phyloP scores from a whole-genome alignment of 345 rosid genomes.

The Laguncularia racemosa region DNA sequence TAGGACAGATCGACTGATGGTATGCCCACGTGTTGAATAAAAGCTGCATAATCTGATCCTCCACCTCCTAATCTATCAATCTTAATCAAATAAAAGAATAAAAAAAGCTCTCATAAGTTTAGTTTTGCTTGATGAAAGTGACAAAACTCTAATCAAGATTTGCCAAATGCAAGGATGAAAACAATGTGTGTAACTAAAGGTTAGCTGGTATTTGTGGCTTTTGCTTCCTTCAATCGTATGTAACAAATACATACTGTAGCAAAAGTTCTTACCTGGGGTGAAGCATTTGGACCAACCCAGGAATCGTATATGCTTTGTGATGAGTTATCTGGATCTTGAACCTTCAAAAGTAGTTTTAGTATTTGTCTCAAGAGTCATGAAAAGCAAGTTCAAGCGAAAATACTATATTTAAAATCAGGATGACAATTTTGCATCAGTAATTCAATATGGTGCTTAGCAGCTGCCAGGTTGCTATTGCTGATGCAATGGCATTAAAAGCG shows the following conservation, averaged over 20 bases:
- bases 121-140: conserved; percentile 1
- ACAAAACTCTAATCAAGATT: neutral
- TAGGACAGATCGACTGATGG: conserved; percentile 52
- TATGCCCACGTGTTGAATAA: conserved; percentile 75
- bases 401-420: too few relatives aligned
- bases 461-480: too few relatives aligned
- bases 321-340: conserved; percentile 69
- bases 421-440: too few relatives aligned
- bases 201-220: conserved; percentile 1
- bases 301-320: conserved; percentile 59
- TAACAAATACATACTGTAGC: too few relatives aligned
- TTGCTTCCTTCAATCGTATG: too few relatives aligned
- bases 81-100: conserved; percentile 20
- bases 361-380: conserved; percentile 5
- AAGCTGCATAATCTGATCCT: conserved; percentile 72
- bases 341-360: conserved; percentile 28
- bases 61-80: conserved; percentile 58
- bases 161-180: neutral
- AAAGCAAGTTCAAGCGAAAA: neutral
- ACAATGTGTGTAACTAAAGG: neutral
- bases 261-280: conserved; percentile 39
- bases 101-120: neutral
- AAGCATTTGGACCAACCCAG: conserved; percentile 39
- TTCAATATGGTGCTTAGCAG: too few relatives aligned
- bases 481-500: too few relatives aligned